Evolutionary conservation across 139 green algal species (phyloP), one percentile per base, ranked within the genome.

Genomic region (Coelastrella sp.): DNA sequence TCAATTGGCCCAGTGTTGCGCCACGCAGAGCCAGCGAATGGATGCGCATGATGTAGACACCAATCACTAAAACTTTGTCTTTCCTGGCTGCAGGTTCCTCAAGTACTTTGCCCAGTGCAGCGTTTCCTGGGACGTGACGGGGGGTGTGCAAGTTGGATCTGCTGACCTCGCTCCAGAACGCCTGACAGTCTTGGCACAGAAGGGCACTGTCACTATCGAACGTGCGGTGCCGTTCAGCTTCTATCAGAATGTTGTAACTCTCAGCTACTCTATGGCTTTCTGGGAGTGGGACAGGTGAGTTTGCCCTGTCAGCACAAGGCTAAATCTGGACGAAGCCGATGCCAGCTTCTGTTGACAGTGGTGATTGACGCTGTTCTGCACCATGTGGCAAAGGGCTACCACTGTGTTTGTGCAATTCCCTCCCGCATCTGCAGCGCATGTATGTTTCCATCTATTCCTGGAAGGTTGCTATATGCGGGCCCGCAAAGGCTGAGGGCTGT

Each of bases 171-270:
- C 22, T 17, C n/a, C 87, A 24, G 27, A 58, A 11, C 24, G 56
- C 10, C 56, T 91, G 74, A 82, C 57, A 59, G n/a, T 10, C 11
- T 24, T 80, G 61, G 61, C 68, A 59, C 22, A 49, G 6, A 19
- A 58, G n/a, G 87, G 79, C 66, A 49, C 0, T 15, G 7, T 72
- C 7, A 59, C 8, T 79, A 65, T 85, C 20, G 74, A 63, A 14
- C 81, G 92, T 9, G 81, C 73, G n/a, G 83, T 91, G n/a, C 93
- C 91, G 0, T 79, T 87, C 35, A 89, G 35, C 70, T 94, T 92
- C 79, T 95, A 95, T 83, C 91, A 94, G 57, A 95, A 95, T 66
- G 91, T 93, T 10, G 93, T 95, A 58, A 95, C 93, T 6, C 60
- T 85, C 22, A 92, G 82, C 24, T 95, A 95, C 88, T 90, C 81